These are phyloP conservation scores for Phaeosphaeriaceae sp. DNA, from an alignment of 2,329 filamentous ascomycete genomes.

Conservation along the genomic window DNA sequence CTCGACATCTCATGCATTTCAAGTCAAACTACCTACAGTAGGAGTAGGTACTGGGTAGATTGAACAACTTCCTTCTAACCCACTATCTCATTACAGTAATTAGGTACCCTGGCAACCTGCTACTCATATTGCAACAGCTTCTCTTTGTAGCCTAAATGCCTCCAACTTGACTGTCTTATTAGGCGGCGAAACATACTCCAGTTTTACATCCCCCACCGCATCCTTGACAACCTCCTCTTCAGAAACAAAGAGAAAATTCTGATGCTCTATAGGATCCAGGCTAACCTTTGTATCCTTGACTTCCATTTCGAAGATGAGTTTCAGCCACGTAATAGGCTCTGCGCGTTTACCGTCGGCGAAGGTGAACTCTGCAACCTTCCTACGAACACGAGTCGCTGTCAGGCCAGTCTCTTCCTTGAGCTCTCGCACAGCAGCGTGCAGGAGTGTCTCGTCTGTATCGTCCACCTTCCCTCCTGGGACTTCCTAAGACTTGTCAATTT, in stretches of 20 bases:
- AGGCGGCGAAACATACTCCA: slow-evolving; percentile 39
- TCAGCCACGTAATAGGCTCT: slow-evolving; percentile 39
- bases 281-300: slow-evolving; percentile 33
- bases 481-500: slow-evolving; percentile 48
- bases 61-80: too few relatives aligned
- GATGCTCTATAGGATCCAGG: slow-evolving; percentile 53
- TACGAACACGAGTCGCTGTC: slow-evolving; percentile 50
- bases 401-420: slow-evolving; percentile 61
- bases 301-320: slow-evolving; percentile 46
- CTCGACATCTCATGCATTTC: too few relatives aligned
- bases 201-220: slow-evolving; percentile 27
- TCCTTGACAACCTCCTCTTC: slow-evolving; percentile 49
- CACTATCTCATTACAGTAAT: too few relatives aligned
- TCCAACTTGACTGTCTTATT: slow-evolving; percentile 45
- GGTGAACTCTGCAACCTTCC: slow-evolving; percentile 49
- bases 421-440: slow-evolving; percentile 58
- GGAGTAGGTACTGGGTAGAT: too few relatives aligned
- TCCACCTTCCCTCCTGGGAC: slow-evolving; percentile 60
- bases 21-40: too few relatives aligned
- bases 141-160: slow-evolving; percentile 37
- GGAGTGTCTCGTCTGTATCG: slow-evolving; percentile 53
- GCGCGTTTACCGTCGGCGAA: slow-evolving; percentile 25
- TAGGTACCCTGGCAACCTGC: too few relatives aligned
- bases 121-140: too few relatives aligned
- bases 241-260: slow-evolving; percentile 48